Conservation (phyloP, 768 basidiomycete genomes). For the Termitomyces sp. region DNA sequence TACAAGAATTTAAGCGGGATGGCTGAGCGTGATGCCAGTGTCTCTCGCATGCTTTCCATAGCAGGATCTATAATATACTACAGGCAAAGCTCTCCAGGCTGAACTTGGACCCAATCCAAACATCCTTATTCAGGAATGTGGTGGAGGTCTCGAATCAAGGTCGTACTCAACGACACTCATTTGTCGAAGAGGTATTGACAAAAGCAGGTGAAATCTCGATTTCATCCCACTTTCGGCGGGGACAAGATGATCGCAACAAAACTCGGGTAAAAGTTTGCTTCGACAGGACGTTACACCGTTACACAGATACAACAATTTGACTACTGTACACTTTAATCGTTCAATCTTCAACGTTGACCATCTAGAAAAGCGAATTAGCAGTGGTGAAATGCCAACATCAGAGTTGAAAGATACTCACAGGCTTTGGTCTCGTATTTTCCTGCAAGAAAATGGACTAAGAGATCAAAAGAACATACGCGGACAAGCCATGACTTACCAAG, state of each 20-base stretch:
- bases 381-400: not conserved
- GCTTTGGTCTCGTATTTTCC: constrained; percentile 43
- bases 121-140: not conserved
- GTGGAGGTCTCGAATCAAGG: not conserved
- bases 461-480: not conserved
- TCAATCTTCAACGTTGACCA: constrained; percentile 38
- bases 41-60: not conserved
- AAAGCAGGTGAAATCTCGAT: not conserved
- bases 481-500: constrained; percentile 40
- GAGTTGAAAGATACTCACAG: constrained; percentile 27
- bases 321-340: not conserved
- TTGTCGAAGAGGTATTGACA: not conserved
- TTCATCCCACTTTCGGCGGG: not conserved
- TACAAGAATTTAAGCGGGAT: constrained; percentile 28
- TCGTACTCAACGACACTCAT: not conserved
- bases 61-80: not conserved
- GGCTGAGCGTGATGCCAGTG: constrained; percentile 2
- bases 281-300: not conserved
- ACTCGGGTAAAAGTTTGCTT: not conserved
- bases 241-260: not conserved
- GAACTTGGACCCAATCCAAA: not conserved
- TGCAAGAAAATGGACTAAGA: constrained; percentile 7
- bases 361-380: constrained; percentile 27
- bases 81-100: not conserved
- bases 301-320: not conserved